Base-by-base conservation (phyloP, 2,329 filamentous ascomycete species). In the Pseudogymnoascus sp. region DNA sequence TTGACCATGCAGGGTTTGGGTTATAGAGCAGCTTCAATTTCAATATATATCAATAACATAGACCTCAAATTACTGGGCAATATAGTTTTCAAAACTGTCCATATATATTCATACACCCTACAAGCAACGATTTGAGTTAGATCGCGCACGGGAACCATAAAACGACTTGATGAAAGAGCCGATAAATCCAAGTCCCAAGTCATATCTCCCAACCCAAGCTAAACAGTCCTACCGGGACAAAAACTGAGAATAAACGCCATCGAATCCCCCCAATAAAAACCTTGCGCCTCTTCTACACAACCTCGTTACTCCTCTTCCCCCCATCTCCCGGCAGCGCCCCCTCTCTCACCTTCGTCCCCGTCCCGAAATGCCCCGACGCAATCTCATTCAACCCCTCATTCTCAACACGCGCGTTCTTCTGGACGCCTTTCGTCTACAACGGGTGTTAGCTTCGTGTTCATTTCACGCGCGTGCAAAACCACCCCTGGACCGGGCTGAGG, bases 291-390 rank as follows among this genome's bases (percentile, higher is more conserved):
- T 19, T 14, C 19, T 21, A 45, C 21, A 45, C 12, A 11, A 26
- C 21, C 41, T 45, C 41, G 23, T 45, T 26, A 6, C 12, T 26
- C 35, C 63, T 61, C 52, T 63, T 64, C 43, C 61, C 55, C 31
- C 49, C 60, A 63, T 67, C 64, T 8, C 66, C 64, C 6, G 65
- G 64, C n/a, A 66, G 21, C 19, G 63, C 66, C 2, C 67, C 66
- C 61, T 70, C 68, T 19, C 68, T 63, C 38, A 66, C 64, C 64
- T 67, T 69, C 59, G 65, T 70, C 52, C 39, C 41, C 4, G 39
- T 19, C 37, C 55, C 59, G 62, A 69, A 69, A 7, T 60, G 21
- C 1, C 67, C 67, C 11, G 66, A 66, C n/a, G 29, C 39, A n/a
- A 67, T 61, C 60, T 69, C 66, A 7, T 37, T 37, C 26, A 65